Percentiles rank a stretch among this genome's conserved stretches.
phyloP scores from a whole-genome alignment of 2,329 filamentous ascomycete genomes.

The Neobulgaria alba region DNA sequence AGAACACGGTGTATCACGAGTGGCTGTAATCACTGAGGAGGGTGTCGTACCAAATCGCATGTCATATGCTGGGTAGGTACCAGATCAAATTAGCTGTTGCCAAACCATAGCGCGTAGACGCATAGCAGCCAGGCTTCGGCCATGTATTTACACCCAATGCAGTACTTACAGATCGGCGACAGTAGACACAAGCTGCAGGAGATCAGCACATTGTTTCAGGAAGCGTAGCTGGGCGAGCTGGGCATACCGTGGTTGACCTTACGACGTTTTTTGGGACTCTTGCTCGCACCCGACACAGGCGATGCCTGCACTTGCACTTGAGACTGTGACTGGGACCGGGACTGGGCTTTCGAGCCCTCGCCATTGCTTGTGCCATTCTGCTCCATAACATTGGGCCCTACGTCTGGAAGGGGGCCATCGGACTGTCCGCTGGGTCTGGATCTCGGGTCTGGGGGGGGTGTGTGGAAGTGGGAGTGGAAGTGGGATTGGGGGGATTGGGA shows the following conservation, averaged over 20 bases:
- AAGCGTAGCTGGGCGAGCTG: slow-evolving; percentile 18
- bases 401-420: slow-evolving; percentile 28
- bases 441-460: too few species aligned
- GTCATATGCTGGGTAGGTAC: slow-evolving; percentile 66
- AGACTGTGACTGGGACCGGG: too few species aligned
- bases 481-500: too few species aligned
- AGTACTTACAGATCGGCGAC: slow-evolving; percentile 77
- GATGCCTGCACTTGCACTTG: slow-evolving; percentile 26
- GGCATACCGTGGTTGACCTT: slow-evolving; percentile 81
- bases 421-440: slow-evolving; percentile 19
- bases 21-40: slow-evolving; percentile 24
- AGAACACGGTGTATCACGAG: slow-evolving; percentile 24
- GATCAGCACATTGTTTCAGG: slow-evolving; percentile 27
- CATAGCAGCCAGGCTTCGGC: slow-evolving; percentile 22
- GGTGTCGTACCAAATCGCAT: slow-evolving; percentile 69
- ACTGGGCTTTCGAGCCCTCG: slow-evolving; percentile 27
- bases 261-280: slow-evolving; percentile 73
- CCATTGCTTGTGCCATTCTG: slow-evolving; percentile 28
- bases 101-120: slow-evolving; percentile 26
- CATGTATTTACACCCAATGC: slow-evolving; percentile 25
- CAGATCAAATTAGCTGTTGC: slow-evolving; percentile 29
- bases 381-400: slow-evolving; percentile 30
- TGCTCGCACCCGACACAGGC: slow-evolving; percentile 28
- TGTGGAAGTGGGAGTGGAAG: too few species aligned
- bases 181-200: slow-evolving; percentile 75